These are phyloP conservation scores for Mytilinidion resinicola DNA, from an alignment of 495 filamentous ascomycete genomes.

Conservation along the genomic window DNA sequence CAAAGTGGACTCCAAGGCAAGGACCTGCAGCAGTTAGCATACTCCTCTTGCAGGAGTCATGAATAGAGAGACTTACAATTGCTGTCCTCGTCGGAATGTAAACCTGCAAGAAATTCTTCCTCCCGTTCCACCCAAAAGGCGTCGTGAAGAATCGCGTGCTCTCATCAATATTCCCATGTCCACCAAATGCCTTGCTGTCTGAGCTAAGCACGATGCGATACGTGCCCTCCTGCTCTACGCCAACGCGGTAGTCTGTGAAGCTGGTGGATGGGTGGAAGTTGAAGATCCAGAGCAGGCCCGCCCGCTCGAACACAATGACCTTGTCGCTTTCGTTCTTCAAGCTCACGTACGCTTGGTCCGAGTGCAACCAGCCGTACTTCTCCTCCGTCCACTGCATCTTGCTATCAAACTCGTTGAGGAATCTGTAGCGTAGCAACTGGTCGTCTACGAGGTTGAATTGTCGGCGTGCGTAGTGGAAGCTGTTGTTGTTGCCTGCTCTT, in stretches of 20 bases:
- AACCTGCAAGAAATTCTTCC: constrained; percentile 84
- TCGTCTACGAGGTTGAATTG: constrained; percentile 94
- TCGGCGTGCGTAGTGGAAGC: constrained; percentile 92
- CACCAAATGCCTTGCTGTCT: constrained; percentile 72
- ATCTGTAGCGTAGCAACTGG: constrained; percentile 74
- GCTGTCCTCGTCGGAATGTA: constrained; percentile 85
- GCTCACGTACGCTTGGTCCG: constrained; percentile 80
- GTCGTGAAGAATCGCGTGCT: constrained; percentile 85
- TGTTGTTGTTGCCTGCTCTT: constrained; percentile 87
- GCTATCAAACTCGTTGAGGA: constrained; percentile 90
- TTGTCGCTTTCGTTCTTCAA: constrained; percentile 94
- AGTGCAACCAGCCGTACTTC: constrained; percentile 89
- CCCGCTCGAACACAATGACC: constrained; percentile 92
- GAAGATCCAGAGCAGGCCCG: constrained; percentile 85
- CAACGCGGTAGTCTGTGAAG: constrained; percentile 88
- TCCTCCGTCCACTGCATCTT: constrained; percentile 80
- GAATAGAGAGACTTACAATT: constrained; percentile 55
- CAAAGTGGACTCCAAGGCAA: constrained; percentile 27
- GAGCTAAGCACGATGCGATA: constrained; percentile 84
- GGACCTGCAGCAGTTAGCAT: constrained; percentile 21
- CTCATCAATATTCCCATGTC: constrained; percentile 68
- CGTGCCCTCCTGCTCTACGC: constrained; percentile 74
- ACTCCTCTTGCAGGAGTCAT: background rate
- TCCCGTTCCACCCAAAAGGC: constrained; percentile 76
- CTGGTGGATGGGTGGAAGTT: constrained; percentile 88